These are phyloP conservation scores for Phaeosphaeria sp. DNA, from an alignment of 2,329 filamentous ascomycete species.

Conservation along the genomic window DNA sequence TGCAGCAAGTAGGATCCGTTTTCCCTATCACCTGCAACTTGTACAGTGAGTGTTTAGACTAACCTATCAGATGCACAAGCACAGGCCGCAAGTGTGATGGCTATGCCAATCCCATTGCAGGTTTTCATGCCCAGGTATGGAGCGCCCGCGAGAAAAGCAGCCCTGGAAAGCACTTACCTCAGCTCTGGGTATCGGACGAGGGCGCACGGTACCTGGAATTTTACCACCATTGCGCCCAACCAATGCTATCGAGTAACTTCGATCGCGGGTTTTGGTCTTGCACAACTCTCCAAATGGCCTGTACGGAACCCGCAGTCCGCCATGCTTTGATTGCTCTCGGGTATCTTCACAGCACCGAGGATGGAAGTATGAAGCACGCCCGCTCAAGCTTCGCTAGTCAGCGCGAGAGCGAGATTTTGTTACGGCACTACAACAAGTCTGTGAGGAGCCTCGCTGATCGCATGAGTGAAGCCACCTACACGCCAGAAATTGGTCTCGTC, in stretches of 20 bases:
- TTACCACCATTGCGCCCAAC: constrained; percentile 50
- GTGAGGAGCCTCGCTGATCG: constrained; percentile 43
- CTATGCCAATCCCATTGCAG: constrained; percentile 16
- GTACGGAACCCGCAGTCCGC: constrained; percentile 50
- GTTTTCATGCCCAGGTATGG: constrained; percentile 10
- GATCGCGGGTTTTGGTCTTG: constrained; percentile 51
- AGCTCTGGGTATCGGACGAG: constrained; percentile 17
- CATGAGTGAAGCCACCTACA: constrained; percentile 39
- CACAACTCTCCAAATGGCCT: constrained; percentile 51
- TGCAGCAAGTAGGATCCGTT: constrained; percentile 21
- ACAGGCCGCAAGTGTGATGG: constrained; percentile 41
- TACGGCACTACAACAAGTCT: constrained; percentile 53
- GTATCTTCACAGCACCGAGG: constrained; percentile 38
- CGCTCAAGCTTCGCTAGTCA: constrained; percentile 12
- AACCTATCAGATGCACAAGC: constrained; percentile 28
- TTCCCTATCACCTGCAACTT: not conserved
- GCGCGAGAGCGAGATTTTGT: constrained; percentile 28
- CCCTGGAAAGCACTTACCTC: constrained; percentile 11
- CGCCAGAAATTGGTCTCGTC: constrained; percentile 48
- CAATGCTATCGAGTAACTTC: constrained; percentile 44
- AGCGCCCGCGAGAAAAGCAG: not conserved
- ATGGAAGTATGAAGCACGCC: constrained; percentile 29
- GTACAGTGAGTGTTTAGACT: not conserved
- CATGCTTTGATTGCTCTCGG: constrained; percentile 54
- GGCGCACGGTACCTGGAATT: constrained; percentile 41